These are phyloP conservation scores for Arthrocladium fulminans DNA, from an alignment of 2,329 filamentous ascomycete genomes.

Conservation along the genomic window DNA sequence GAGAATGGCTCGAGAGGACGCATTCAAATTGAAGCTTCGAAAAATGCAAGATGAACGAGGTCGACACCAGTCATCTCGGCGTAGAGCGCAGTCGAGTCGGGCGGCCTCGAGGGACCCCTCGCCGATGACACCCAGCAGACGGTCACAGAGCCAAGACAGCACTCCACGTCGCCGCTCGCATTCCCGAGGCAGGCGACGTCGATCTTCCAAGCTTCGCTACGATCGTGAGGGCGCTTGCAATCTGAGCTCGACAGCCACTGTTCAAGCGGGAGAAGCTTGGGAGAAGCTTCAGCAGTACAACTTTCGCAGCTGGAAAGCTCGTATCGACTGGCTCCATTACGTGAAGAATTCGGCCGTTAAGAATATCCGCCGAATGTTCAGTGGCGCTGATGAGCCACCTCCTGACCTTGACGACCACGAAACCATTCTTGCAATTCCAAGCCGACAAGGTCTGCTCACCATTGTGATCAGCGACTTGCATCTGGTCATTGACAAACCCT, in stretches of 20 bases:
- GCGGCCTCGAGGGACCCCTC: slow-evolving; percentile 30
- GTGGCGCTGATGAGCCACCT: slow-evolving; percentile 69
- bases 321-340: slow-evolving; percentile 68
- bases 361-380: slow-evolving; percentile 70
- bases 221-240: slow-evolving; percentile 68
- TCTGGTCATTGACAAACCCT: slow-evolving; percentile 81
- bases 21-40: slow-evolving; percentile 78
- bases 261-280: slow-evolving; percentile 68
- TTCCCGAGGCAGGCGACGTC: slow-evolving; percentile 30
- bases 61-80: slow-evolving; percentile 41
- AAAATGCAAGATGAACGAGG: slow-evolving; percentile 64
- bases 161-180: slow-evolving; percentile 36
- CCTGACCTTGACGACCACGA: slow-evolving; percentile 77
- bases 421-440: slow-evolving; percentile 73
- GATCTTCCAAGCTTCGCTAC: slow-evolving; percentile 47
- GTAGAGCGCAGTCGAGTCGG: slow-evolving; percentile 45
- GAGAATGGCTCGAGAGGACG: slow-evolving; percentile 78
- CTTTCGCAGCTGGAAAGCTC: slow-evolving; percentile 80
- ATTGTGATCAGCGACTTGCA: slow-evolving; percentile 75
- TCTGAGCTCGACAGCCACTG: slow-evolving; percentile 61
- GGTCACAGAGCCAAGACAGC: slow-evolving; percentile 47
- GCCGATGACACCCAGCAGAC: slow-evolving; percentile 26
- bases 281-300: slow-evolving; percentile 70
- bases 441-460: slow-evolving; percentile 74
- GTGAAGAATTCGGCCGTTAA: slow-evolving; percentile 65